Conservation (phyloP, 306 rosid species). For the Hippophae gyantsensis region DNA sequence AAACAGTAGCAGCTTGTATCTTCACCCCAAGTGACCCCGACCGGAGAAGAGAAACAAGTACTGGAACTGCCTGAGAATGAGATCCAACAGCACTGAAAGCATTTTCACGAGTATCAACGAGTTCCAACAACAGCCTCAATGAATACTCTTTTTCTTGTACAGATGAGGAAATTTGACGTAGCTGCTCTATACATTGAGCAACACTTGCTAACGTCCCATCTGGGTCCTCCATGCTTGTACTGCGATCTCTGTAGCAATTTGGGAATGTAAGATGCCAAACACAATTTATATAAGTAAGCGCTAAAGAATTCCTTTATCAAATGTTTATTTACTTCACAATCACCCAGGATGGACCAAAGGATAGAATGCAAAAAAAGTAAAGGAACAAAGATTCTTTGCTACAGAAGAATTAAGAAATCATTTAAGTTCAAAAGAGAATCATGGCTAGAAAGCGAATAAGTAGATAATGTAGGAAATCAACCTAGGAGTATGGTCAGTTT, state of each 20-base stretch:
- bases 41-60: conserved; percentile 97
- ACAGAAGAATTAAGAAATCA: too few relatives aligned
- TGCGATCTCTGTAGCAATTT: conserved; percentile 68
- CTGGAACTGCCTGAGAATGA: conserved; percentile 99
- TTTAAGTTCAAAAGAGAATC: neutral
- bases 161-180: conserved; percentile 80
- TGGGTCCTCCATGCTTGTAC: conserved; percentile 88
- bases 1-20: conserved; percentile 92
- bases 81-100: conserved; percentile 99
- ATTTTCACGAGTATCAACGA: conserved; percentile 83
- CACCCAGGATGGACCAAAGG: neutral
- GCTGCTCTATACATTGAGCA: conserved; percentile 98
- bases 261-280: conserved; percentile 21
- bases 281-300: neutral
- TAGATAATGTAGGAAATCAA: too few relatives aligned
- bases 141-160: conserved; percentile 81
- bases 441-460: neutral
- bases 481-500: too few relatives aligned
- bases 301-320: conserved; percentile 2
- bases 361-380: neutral
- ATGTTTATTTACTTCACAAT: neutral
- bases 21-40: conserved; percentile 85
- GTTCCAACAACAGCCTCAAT: conserved; percentile 72
- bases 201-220: conserved; percentile 98
- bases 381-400: neutral